Conservation (phyloP, 2,329 filamentous ascomycete species). For the Phyllosticta citribraziliensis region DNA sequence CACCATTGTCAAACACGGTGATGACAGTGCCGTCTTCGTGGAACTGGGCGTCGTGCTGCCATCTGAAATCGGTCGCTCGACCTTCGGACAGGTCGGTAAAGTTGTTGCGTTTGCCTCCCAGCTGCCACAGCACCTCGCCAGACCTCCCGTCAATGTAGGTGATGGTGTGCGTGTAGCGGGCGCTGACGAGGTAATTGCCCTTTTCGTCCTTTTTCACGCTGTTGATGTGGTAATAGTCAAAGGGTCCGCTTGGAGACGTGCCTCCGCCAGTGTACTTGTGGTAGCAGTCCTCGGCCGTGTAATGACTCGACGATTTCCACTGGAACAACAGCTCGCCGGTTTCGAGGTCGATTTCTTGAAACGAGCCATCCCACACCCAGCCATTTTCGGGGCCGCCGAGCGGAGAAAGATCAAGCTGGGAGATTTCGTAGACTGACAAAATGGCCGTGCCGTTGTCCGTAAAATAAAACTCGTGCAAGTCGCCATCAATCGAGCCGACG, state of each 20-base stretch:
- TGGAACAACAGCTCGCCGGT: conserved; percentile 31
- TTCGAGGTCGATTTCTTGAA: conserved; percentile 36
- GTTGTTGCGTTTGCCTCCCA: conserved; percentile 39
- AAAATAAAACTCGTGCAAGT: conserved; percentile 38
- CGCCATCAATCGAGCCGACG: conserved; percentile 19
- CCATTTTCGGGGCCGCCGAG: conserved; percentile 26
- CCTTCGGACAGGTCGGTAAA: conserved; percentile 34
- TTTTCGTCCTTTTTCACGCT: conserved; percentile 26
- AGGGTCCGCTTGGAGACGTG: conserved; percentile 22
- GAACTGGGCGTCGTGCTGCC: conserved; percentile 45
- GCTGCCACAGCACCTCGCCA: conserved; percentile 41
- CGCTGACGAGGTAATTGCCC: conserved; percentile 18
- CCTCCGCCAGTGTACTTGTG: conserved; percentile 19
- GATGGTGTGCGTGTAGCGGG: conserved; percentile 15
- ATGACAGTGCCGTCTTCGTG: conserved; percentile 16
- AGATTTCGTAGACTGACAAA: conserved; percentile 31
- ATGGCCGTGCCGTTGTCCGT: conserved; percentile 34
- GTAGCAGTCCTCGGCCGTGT: conserved; percentile 19
- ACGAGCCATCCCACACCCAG: conserved; percentile 35
- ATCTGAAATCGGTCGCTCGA: conserved; percentile 38
- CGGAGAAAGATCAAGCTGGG: conserved; percentile 28
- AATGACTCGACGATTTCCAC: conserved; percentile 30
- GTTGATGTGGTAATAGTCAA: conserved; percentile 33
- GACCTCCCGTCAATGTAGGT: conserved; percentile 20
- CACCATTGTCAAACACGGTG: conserved; percentile 32